Percentiles rank a stretch among this genome's conserved stretches.
These are phyloP conservation scores for Leptodontidium sp. DNA, from an alignment of 2,329 filamentous ascomycete species.

Conservation along the genomic window DNA sequence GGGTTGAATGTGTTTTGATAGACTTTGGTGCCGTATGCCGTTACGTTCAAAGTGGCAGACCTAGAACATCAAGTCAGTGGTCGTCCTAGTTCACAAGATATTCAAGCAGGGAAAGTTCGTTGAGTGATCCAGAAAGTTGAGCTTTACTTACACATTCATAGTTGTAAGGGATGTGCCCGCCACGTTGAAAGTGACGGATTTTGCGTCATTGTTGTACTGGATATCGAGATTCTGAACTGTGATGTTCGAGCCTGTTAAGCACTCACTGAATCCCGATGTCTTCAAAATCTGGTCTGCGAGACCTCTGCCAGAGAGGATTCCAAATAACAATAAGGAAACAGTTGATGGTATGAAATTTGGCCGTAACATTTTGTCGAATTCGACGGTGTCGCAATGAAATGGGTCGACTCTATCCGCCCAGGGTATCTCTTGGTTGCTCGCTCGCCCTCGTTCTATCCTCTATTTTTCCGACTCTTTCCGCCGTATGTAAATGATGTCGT, in stretches of 20 bases:
- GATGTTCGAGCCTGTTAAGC: constrained; percentile 67
- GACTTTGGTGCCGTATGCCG: constrained; percentile 76
- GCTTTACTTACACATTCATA: constrained; percentile 74
- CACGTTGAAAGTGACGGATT: constrained; percentile 82
- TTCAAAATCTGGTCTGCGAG: constrained; percentile 76
- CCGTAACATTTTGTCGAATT: constrained; percentile 44
- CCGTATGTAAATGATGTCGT: constrained; percentile 17
- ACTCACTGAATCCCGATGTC: constrained; percentile 82
- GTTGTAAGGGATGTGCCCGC: constrained; percentile 75
- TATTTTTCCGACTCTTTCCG: not conserved
- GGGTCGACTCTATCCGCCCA: constrained; percentile 15
- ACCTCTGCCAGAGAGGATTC: constrained; percentile 50
- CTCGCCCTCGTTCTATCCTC: constrained; percentile 12
- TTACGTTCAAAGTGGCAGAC: constrained; percentile 52
- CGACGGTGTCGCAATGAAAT: constrained; percentile 6
- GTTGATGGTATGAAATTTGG: constrained; percentile 39
- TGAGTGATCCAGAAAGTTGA: not conserved
- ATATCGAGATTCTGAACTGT: constrained; percentile 79
- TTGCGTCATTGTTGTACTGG: constrained; percentile 77
- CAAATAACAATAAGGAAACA: constrained; percentile 44
- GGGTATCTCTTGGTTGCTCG: not conserved
- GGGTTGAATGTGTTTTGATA: constrained; percentile 86
- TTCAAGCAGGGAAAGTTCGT: not conserved
- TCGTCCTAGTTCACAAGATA: not conserved
- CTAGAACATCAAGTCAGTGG: constrained; percentile 47